phyloP scores from a whole-genome alignment of 1,284 basidiomycete species.

The Puccinia coronata region DNA sequence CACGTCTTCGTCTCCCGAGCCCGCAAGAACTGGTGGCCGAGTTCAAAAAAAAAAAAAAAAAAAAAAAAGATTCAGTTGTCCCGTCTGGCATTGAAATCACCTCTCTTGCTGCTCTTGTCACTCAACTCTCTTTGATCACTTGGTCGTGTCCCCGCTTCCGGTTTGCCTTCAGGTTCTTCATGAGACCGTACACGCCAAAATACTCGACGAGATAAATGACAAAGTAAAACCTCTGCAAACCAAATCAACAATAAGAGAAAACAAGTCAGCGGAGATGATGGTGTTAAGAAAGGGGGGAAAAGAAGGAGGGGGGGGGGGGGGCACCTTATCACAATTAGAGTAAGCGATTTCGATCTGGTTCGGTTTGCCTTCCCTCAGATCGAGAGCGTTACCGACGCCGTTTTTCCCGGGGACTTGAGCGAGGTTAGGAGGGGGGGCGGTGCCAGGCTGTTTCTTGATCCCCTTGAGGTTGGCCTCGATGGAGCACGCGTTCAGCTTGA shows the following conservation, averaged over 20 bases:
- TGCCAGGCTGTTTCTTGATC: constrained; percentile 93
- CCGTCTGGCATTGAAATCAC: no score
- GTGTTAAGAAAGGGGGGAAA: no score
- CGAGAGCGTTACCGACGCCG: constrained; percentile 64
- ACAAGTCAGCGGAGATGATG: no score
- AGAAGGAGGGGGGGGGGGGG: no score
- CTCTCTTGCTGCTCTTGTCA: no score
- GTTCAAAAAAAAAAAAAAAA: no score
- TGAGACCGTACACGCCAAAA: constrained; percentile 21
- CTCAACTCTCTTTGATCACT: constrained; percentile 44
- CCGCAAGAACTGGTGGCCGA: constrained; percentile 1
- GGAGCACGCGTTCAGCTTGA: constrained; percentile 73
- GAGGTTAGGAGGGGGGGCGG: constrained; percentile 84
- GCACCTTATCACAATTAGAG: constrained; percentile 74
- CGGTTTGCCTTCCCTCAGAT: constrained; percentile 59
- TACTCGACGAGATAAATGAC: constrained; percentile 45
- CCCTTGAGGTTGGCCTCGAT: constrained; percentile 81
- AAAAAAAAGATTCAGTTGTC: no score
- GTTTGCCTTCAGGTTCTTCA: constrained; percentile 29
- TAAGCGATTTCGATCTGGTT: constrained; percentile 84
- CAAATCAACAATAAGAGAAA: no score
- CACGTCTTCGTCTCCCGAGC: constrained; percentile 39
- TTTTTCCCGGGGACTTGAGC: constrained; percentile 56
- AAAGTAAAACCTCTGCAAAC: constrained; percentile 27
- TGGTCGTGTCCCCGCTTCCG: constrained; percentile 28